phyloP scores from a whole-genome alignment of 106 monocot species.

The Dioscorea dumetorum region DNA sequence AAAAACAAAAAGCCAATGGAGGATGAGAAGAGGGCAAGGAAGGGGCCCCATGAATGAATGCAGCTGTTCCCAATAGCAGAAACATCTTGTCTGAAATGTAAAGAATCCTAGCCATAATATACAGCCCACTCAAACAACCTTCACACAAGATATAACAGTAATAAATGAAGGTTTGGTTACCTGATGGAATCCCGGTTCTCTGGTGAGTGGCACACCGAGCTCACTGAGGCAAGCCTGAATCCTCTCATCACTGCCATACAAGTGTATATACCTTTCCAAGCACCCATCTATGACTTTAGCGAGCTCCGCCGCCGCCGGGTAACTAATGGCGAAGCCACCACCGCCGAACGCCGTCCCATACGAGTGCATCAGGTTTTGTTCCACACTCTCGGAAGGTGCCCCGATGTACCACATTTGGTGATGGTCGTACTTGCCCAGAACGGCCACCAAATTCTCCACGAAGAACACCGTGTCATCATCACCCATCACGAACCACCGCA shows the following conservation, averaged over 20 bases:
- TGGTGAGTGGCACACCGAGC: constrained; percentile 70
- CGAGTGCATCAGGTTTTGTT: constrained; percentile 67
- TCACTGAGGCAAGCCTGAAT: constrained; percentile 65
- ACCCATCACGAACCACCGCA: constrained; percentile 89
- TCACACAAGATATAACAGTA: no score
- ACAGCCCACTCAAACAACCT: no score
- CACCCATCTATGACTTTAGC: constrained; percentile 43
- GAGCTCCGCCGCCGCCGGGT: constrained; percentile 48
- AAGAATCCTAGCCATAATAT: no score
- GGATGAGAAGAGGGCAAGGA: no score
- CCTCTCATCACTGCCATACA: constrained; percentile 73
- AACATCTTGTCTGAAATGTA: no score
- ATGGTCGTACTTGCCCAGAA: constrained; percentile 75
- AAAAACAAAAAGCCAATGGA: no score
- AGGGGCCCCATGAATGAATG: no score
- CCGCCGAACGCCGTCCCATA: constrained; percentile 89
- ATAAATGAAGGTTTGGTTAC: constrained; percentile 9
- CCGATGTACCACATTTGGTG: constrained; percentile 69
- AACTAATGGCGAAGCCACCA: constrained; percentile 78
- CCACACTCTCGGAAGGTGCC: constrained; percentile 76
- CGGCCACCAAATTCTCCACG: constrained; percentile 56
- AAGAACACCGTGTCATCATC: constrained; percentile 97
- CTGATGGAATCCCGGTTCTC: constrained; percentile 79
- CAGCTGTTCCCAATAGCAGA: no score
- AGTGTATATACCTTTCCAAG: constrained; percentile 40